Percentiles rank a stretch among this genome's conserved stretches.
Conservation (phyloP, 768 basidiomycete genomes). For the Hypholoma sublateritium region DNA sequence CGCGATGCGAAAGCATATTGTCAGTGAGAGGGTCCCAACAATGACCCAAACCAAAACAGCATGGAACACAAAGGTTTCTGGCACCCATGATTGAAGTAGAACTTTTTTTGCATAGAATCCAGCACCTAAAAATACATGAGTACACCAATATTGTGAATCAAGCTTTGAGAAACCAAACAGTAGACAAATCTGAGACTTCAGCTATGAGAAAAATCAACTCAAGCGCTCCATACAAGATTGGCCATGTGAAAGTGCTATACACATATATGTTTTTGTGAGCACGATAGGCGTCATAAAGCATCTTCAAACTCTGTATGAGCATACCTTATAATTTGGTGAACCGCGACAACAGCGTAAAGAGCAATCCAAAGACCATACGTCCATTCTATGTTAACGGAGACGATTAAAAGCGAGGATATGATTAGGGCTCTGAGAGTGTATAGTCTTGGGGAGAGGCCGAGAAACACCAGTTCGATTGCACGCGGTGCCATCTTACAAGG, state of each 20-base stretch:
- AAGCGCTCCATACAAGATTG: background rate
- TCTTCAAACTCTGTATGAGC: background rate
- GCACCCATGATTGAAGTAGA: background rate
- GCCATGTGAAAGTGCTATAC: background rate
- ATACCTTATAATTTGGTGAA: background rate
- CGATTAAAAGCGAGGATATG: background rate
- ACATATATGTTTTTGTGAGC: background rate
- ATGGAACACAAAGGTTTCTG: background rate
- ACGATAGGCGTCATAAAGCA: background rate
- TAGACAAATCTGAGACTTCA: background rate
- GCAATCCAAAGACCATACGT: background rate
- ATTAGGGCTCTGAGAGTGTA: background rate
- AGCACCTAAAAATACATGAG: background rate
- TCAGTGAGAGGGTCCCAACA: background rate
- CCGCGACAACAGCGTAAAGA: background rate
- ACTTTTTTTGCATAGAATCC: background rate
- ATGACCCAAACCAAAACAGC: background rate
- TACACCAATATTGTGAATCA: too few species aligned
- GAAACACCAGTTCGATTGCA: background rate
- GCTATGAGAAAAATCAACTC: background rate
- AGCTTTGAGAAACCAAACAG: background rate
- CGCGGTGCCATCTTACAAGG: background rate
- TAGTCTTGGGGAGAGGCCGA: background rate
- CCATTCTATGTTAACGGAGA: background rate
- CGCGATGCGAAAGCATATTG: background rate